phyloP scores from a whole-genome alignment of 257 asterid species.

The Striga asiatica region DNA sequence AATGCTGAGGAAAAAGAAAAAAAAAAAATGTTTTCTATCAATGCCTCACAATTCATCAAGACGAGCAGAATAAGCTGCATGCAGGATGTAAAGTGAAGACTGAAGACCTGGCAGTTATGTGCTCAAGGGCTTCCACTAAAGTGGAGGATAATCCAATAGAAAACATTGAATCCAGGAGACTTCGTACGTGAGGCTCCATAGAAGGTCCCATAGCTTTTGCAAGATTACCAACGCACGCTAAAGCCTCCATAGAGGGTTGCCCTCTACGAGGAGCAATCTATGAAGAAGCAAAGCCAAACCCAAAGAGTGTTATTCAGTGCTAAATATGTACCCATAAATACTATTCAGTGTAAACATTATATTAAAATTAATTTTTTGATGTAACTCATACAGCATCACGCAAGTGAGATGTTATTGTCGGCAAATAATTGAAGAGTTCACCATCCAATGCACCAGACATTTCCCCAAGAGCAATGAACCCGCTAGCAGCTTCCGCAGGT shows the following conservation, averaged over 20 bases:
- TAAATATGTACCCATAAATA: conserved; percentile 4
- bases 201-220: conserved; percentile 94
- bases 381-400: conserved; percentile 82
- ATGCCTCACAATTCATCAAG: conserved; percentile 12
- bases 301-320: conserved; percentile 3
- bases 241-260: conserved; percentile 87
- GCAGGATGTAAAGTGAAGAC: conserved; percentile 15
- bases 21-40: conserved; percentile 19
- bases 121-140: conserved; percentile 81
- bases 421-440: conserved; percentile 91
- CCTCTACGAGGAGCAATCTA: conserved; percentile 99
- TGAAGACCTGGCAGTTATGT: conserved; percentile 63
- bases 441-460: conserved; percentile 99
- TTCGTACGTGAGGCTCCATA: conserved; percentile 77
- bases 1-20: conserved; percentile 47
- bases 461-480: conserved; percentile 98
- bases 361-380: conserved; percentile 13
- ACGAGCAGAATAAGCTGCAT: conserved; percentile 10
- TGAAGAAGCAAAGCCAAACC: conserved; percentile 15
- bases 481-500: conserved; percentile 96
- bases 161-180: conserved; percentile 95
- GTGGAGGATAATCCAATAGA: conserved; percentile 76
- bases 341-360: conserved; percentile 8
- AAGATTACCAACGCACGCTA: conserved; percentile 97
- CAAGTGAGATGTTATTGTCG: conserved; percentile 92